Evolutionary conservation across 805 yeast species (phyloP).

Genomic region (Saccharomycopsis sp.): DNA sequence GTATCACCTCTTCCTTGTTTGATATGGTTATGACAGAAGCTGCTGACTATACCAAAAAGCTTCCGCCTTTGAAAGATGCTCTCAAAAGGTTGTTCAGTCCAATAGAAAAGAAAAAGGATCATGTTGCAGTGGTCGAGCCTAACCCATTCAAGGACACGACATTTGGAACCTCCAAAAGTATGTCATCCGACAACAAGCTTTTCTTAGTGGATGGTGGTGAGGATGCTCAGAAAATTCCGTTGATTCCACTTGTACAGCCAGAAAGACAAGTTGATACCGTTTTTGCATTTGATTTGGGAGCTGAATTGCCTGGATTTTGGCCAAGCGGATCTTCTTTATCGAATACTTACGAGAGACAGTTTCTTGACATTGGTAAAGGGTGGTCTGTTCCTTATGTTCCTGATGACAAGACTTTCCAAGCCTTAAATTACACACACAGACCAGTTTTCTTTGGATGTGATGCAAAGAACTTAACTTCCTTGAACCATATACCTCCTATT

Average conservation of each 20-base stretch:
- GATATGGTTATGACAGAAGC: slow-evolving; percentile 38
- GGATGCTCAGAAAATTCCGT: slow-evolving; percentile 54
- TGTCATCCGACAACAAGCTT: slow-evolving; percentile 37
- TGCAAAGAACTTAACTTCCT: slow-evolving; percentile 34
- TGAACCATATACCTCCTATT: slow-evolving; percentile 55
- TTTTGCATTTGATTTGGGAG: slow-evolving; percentile 54
- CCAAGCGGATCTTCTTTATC: slow-evolving; percentile 62
- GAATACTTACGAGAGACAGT: slow-evolving; percentile 53
- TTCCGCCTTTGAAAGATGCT: slow-evolving; percentile 24
- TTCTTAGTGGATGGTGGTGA: slow-evolving; percentile 67
- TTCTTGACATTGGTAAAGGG: slow-evolving; percentile 29
- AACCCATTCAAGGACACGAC: slow-evolving; percentile 55
- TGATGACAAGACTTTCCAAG: slow-evolving; percentile 39
- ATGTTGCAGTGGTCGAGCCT: slow-evolving; percentile 60
- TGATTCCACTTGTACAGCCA: slow-evolving; percentile 52
- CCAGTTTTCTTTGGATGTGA: slow-evolving; percentile 76
- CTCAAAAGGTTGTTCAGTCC: slow-evolving; percentile 39
- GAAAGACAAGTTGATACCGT: slow-evolving; percentile 46
- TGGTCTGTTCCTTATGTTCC: slow-evolving; percentile 53
- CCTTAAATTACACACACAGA: slow-evolving; percentile 42
- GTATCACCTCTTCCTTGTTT: slow-evolving; percentile 76
- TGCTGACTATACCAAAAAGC: background rate
- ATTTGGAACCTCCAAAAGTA: slow-evolving; percentile 31
- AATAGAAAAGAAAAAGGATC: slow-evolving; percentile 43
- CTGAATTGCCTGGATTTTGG: slow-evolving; percentile 52